A percentile compares a stretch with the other conserved stretches of the same genome.
Evolutionary conservation across 1,284 basidiomycete genomes (phyloP).

Genomic region (Cryptococcus sp.): DNA sequence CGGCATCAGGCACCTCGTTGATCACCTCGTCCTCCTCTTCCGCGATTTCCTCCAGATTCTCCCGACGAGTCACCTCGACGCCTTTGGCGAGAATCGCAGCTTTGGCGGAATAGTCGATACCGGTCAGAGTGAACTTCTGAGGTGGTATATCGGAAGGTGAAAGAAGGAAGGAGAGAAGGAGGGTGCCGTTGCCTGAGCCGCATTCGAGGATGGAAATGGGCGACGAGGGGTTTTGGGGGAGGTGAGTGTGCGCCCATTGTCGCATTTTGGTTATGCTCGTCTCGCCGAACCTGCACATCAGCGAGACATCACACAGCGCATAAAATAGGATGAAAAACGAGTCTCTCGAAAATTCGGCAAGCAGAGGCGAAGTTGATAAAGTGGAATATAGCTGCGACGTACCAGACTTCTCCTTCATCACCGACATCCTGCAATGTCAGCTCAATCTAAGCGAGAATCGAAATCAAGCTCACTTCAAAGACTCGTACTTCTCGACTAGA

Average conservation of each 20-base stretch:
- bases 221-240: slow-evolving; percentile 10
- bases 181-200: slow-evolving; percentile 45
- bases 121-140: slow-evolving; percentile 37
- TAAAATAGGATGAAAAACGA: too few species aligned
- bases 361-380: too few species aligned
- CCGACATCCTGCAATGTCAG: slow-evolving; percentile 26
- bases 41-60: slow-evolving; percentile 19
- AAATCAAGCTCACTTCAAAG: slow-evolving; percentile 27
- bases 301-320: slow-evolving; percentile 3
- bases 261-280: slow-evolving; percentile 43
- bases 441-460: background rate
- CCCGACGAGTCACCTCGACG: slow-evolving; percentile 28
- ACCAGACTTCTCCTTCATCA: slow-evolving; percentile 46
- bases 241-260: slow-evolving; percentile 38
- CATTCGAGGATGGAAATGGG: slow-evolving; percentile 39
- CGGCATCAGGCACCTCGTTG: slow-evolving; percentile 25
- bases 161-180: slow-evolving; percentile 45
- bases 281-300: slow-evolving; percentile 41
- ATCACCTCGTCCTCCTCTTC: slow-evolving; percentile 26
- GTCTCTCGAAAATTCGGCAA: too few species aligned
- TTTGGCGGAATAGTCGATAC: slow-evolving; percentile 43
- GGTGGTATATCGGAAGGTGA: slow-evolving; percentile 19
- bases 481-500: slow-evolving; percentile 46
- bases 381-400: too few species aligned
- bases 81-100: slow-evolving; percentile 29